Percentiles rank a stretch among this genome's conserved stretches.
Evolutionary conservation across 2,329 filamentous ascomycete species (phyloP).

Genomic region (Sporothrix globosa): DNA sequence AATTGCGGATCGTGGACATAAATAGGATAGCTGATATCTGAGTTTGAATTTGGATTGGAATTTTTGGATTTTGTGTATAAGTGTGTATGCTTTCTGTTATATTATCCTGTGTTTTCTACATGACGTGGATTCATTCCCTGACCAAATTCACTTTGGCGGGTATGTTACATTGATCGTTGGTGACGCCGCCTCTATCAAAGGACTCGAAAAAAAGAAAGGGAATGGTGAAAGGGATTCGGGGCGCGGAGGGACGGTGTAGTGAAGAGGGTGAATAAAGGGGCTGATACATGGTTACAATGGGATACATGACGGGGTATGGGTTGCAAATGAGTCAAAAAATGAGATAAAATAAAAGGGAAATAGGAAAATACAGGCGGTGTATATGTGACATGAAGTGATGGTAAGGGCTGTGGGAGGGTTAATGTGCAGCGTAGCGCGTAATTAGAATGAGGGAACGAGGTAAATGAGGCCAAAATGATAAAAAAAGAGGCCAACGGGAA

Average conservation of each 20-base stretch:
- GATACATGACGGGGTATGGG: conserved; percentile 25
- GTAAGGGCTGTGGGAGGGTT: background rate
- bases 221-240: background rate
- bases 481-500: background rate
- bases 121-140: conserved; percentile 38
- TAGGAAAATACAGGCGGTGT: conserved; percentile 27
- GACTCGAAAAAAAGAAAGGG: conserved; percentile 21
- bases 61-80: background rate
- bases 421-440: background rate
- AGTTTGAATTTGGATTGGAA: background rate
- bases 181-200: conserved; percentile 34
- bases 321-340: conserved; percentile 15
- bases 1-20: background rate
- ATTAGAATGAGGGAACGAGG: background rate
- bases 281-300: conserved; percentile 25
- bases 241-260: background rate
- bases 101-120: conserved; percentile 39
- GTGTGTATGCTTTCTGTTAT: conserved; percentile 37
- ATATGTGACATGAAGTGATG: conserved; percentile 32
- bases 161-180: conserved; percentile 39
- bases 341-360: conserved; percentile 12
- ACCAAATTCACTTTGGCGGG: conserved; percentile 32
- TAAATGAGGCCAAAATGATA: background rate
- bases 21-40: background rate
- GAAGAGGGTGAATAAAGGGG: conserved; percentile 6